Evolutionary conservation across 306 rosid species (phyloP), one percentile per base, ranked within the genome.

Genomic region (Pyrus pyrifolia): DNA sequence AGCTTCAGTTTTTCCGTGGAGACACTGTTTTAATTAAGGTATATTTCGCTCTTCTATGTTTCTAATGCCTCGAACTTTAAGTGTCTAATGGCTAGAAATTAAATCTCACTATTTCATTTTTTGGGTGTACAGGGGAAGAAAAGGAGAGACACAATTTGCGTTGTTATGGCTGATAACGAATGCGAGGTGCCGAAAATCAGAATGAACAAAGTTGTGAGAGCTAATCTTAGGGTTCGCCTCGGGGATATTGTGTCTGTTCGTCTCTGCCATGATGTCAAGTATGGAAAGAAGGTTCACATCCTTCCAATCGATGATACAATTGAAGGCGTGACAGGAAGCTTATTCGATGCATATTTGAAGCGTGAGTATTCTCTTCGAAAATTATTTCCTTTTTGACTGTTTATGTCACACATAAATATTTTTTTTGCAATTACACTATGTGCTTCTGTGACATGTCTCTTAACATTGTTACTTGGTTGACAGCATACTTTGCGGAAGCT

Each of bases 221-320:
- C 87, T 22, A 90, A 90, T 75, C 87, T 88, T 64, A 81, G 89
- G 67, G 88, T 90, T 7, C 75, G 91, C 18, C 92, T 86, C 42
- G 92, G 89, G 45, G 96, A 90, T 76, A 81, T 86, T 67, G 89
- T 90, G 21, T 85, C 89, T 19, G 80, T 88, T 30, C 86, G 86
- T 74, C 92, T 75, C 67, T 88, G 90, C 38, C 80, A 87, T 55
- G 88, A 88, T 78, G 96, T 86, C 25, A 88, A 90, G 85, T 85
- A 86, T 66, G 96, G 92, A 68, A 88, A 57, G 62, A 79, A 81
- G 76, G 92, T 86, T 73, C 92, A 85, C 78, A 80, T 90, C 71
- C 91, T 90, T 82, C 92, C 91, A 5, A 44, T 86, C 40, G 91
- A 88, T 80, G 96, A 90, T 68, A 78, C 92, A 17, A 88, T 90